Percentiles rank a stretch among this genome's conserved stretches.
Evolutionary conservation across 306 rosid species (phyloP).

Genomic region (Clitoria ternatea): DNA sequence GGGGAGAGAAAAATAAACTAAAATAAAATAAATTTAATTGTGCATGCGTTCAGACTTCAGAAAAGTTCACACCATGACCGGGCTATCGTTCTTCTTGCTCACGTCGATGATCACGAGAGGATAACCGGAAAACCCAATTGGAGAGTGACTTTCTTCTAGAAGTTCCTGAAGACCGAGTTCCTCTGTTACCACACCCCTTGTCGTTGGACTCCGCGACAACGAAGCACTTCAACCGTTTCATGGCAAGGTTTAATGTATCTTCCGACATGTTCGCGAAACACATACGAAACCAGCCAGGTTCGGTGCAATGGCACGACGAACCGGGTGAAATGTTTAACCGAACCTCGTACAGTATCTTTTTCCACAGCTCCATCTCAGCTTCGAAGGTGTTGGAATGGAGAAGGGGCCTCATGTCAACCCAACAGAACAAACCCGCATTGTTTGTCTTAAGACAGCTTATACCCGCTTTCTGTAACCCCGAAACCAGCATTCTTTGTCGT

Average conservation of each 20-base stretch:
- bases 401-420: slow-evolving; percentile 84
- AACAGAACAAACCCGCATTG: slow-evolving; percentile 75
- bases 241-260: slow-evolving; percentile 52
- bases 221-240: slow-evolving; percentile 55
- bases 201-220: slow-evolving; percentile 31
- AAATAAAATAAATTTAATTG: slow-evolving; percentile 1
- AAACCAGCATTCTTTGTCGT: slow-evolving; percentile 48
- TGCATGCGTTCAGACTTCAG: not conserved
- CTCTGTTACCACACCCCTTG: not conserved
- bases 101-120: slow-evolving; percentile 45
- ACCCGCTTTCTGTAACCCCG: slow-evolving; percentile 53
- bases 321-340: slow-evolving; percentile 76
- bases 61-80: slow-evolving; percentile 28
- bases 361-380: slow-evolving; percentile 82
- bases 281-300: slow-evolving; percentile 86
- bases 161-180: slow-evolving; percentile 10
- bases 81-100: slow-evolving; percentile 57
- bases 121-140: slow-evolving; percentile 80
- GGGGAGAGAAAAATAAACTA: slow-evolving; percentile 11
- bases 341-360: slow-evolving; percentile 62
- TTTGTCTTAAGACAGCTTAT: slow-evolving; percentile 57
- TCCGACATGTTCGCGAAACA: slow-evolving; percentile 83
- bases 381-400: slow-evolving; percentile 58
- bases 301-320: slow-evolving; percentile 70
- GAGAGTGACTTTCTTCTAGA: slow-evolving; percentile 45